Evolutionary conservation across 768 basidiomycete genomes (phyloP).

Genomic region (Tulasnella sp.): DNA sequence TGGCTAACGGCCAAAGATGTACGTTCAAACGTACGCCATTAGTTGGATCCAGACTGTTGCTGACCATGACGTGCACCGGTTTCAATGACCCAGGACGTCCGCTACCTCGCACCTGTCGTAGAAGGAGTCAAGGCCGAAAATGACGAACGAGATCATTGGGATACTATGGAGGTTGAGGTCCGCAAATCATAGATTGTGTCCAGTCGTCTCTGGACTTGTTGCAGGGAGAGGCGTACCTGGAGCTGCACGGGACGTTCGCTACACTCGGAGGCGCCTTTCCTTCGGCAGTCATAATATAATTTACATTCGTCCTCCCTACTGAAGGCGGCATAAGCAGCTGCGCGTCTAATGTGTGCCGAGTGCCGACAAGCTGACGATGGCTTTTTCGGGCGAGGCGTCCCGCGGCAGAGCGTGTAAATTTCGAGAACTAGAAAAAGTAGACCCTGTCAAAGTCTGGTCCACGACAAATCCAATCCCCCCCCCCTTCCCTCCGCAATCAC

Average conservation of each 20-base stretch:
- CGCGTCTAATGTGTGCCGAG: background rate
- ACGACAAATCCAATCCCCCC: conserved; percentile 5
- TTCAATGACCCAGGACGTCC: conserved; percentile 59
- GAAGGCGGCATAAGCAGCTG: background rate
- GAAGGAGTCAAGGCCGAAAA: conserved; percentile 68
- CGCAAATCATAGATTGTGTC: conserved; percentile 50
- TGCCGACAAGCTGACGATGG: conserved; percentile 5
- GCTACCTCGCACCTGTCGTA: conserved; percentile 82
- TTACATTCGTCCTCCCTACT: background rate
- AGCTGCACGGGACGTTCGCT: background rate
- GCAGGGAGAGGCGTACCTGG: background rate
- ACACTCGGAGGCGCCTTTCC: background rate
- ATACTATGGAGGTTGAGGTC: conserved; percentile 60
- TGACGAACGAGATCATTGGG: conserved; percentile 74
- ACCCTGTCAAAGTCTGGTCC: background rate
- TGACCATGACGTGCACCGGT: conserved; percentile 21
- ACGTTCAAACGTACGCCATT: conserved; percentile 33
- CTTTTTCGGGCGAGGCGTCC: background rate
- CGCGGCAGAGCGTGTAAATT: background rate
- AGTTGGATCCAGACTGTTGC: background rate
- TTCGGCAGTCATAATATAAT: background rate
- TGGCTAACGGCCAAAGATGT: conserved; percentile 79
- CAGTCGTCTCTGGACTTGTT: background rate
- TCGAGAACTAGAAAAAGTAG: background rate
- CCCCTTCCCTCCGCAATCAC: background rate